Evolutionary conservation across 2,329 filamentous ascomycete species (phyloP).

Genomic region (Harringtonia lauricola): DNA sequence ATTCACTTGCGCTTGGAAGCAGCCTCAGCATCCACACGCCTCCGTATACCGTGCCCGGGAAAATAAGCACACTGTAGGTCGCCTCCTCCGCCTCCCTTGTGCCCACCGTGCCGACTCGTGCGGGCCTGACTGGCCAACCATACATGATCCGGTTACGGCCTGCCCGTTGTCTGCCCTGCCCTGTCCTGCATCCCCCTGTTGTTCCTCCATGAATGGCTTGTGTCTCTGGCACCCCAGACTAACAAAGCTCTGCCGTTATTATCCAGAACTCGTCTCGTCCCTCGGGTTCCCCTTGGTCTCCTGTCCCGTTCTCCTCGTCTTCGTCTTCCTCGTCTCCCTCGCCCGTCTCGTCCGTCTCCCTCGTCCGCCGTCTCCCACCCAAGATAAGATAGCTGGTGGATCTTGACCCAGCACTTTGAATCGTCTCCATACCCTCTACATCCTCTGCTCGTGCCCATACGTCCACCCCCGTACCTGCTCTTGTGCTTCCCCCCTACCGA

Average conservation of each 20-base stretch:
- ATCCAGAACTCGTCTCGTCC: neutral
- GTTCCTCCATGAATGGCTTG: no score
- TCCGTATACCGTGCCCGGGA: neutral
- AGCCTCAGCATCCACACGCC: neutral
- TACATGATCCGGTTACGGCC: neutral
- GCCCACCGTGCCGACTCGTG: neutral
- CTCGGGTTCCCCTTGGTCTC: no score
- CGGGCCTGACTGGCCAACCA: neutral
- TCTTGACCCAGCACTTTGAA: no score
- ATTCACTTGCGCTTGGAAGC: conserved; percentile 11
- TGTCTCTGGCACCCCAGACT: no score
- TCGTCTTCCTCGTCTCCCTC: neutral
- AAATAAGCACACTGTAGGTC: neutral
- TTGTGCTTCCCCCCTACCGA: neutral
- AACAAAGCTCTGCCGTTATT: no score
- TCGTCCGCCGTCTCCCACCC: neutral
- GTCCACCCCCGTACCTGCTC: neutral
- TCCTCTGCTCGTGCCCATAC: neutral
- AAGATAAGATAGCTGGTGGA: no score
- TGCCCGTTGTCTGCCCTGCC: neutral
- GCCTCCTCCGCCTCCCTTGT: neutral
- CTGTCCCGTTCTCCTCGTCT: neutral
- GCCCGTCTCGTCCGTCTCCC: neutral
- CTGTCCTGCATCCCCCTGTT: neutral
- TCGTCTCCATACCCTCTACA: no score